A percentile compares a stretch with the other conserved stretches of the same genome.
These are phyloP conservation scores for Urostyla sp. DNA, from an alignment of 73 alveolate species.

Conservation along the genomic window DNA sequence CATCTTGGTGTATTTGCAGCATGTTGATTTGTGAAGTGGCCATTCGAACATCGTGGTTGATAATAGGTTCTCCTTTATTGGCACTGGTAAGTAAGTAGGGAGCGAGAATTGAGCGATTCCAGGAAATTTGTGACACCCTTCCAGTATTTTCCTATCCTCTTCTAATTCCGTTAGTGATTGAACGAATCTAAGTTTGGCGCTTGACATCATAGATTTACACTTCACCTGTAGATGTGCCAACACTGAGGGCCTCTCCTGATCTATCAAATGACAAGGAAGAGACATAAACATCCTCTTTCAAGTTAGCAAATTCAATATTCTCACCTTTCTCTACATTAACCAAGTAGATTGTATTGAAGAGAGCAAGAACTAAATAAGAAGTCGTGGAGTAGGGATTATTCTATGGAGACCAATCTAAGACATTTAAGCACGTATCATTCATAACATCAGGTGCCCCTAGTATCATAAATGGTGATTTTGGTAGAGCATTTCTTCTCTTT, in stretches of 20 bases:
- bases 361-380: slow-evolving; percentile 21
- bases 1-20: slow-evolving; percentile 6
- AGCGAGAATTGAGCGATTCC: slow-evolving; percentile 46
- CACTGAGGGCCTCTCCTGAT: slow-evolving; percentile 40
- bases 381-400: neutral
- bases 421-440: neutral
- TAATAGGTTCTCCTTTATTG: neutral
- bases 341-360: neutral
- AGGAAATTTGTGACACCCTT: neutral
- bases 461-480: slow-evolving; percentile 3
- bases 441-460: slow-evolving; percentile 33
- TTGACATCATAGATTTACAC: slow-evolving; percentile 42
- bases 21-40: neutral
- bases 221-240: slow-evolving; percentile 10
- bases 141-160: neutral
- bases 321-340: neutral
- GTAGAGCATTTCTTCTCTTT: slow-evolving; percentile 15
- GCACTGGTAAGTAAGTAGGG: slow-evolving; percentile 28
- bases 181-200: slow-evolving; percentile 5
- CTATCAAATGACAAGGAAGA: slow-evolving; percentile 9
- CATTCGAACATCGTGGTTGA: slow-evolving; percentile 38
- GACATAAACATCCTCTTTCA: neutral
- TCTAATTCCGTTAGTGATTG: too few species aligned
- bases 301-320: neutral
- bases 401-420: slow-evolving; percentile 45